phyloP scores from a whole-genome alignment of 2,329 filamentous ascomycete genomes.

The Harringtonia aguacate region DNA sequence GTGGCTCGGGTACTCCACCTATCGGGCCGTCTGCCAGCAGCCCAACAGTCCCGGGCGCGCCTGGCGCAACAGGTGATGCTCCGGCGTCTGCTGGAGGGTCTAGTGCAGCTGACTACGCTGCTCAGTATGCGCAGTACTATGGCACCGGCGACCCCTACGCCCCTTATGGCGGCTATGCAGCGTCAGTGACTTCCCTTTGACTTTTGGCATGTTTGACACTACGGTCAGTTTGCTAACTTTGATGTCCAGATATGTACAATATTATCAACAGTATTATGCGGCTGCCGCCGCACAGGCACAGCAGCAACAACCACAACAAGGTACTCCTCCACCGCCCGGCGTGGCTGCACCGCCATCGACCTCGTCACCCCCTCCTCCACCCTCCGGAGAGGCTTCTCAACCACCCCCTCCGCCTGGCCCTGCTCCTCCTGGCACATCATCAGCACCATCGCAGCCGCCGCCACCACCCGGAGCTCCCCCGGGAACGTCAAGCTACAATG shows the following conservation, averaged over 20 bases:
- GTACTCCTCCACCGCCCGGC: slow-evolving; percentile 13
- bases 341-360: background rate
- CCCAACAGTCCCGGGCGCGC: too few relatives aligned
- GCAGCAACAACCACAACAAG: slow-evolving; percentile 24
- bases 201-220: background rate
- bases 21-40: slow-evolving; percentile 12
- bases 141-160: slow-evolving; percentile 65
- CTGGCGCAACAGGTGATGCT: background rate
- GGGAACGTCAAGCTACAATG: slow-evolving; percentile 47
- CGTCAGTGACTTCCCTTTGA: slow-evolving; percentile 33
- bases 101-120: slow-evolving; percentile 54
- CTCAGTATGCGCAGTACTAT: slow-evolving; percentile 80
- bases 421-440: slow-evolving; percentile 27
- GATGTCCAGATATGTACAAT: slow-evolving; percentile 51
- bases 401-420: slow-evolving; percentile 37
- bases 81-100: slow-evolving; percentile 22
- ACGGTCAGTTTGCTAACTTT: background rate
- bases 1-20: slow-evolving; percentile 26
- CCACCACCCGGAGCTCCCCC: slow-evolving; percentile 41
- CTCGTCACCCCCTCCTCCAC: slow-evolving; percentile 10
- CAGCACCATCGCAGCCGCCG: slow-evolving; percentile 41
- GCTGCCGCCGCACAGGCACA: slow-evolving; percentile 40
- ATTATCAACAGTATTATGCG: slow-evolving; percentile 63
- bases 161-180: slow-evolving; percentile 79
- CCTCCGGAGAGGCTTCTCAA: slow-evolving; percentile 39